Evolutionary conservation across 1,139 yeast species (phyloP).

Genomic region (Magnusiomyces sp.): DNA sequence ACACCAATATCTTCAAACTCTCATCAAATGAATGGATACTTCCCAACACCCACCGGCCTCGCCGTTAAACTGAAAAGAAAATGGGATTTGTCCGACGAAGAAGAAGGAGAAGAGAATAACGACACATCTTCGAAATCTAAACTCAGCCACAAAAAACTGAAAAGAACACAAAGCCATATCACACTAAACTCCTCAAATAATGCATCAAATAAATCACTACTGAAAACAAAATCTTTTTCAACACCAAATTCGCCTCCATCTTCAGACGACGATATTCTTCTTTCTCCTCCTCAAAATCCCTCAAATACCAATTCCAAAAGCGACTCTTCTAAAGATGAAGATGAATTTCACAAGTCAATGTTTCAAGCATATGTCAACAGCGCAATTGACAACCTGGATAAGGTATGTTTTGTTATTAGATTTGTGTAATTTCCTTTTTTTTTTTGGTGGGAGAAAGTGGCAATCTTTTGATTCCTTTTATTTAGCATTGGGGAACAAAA

Average conservation of each 20-base stretch:
- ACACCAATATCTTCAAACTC: too few species aligned
- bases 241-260: not conserved
- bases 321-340: not conserved
- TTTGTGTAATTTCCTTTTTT: not conserved
- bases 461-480: not conserved
- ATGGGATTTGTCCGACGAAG: too few species aligned
- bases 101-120: too few species aligned
- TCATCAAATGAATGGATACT: too few species aligned
- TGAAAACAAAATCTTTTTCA: not conserved
- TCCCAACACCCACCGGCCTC: too few species aligned
- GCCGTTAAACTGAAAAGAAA: too few species aligned
- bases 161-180: too few species aligned
- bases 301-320: not conserved
- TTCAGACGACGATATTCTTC: not conserved
- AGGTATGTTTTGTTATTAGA: constrained; percentile 32
- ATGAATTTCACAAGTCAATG: constrained; percentile 28
- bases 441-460: not conserved
- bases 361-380: constrained; percentile 56
- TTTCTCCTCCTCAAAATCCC: not conserved
- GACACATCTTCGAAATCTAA: too few species aligned
- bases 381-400: constrained; percentile 63
- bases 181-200: too few species aligned
- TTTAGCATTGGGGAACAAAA: too few species aligned
- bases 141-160: too few species aligned
- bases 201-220: too few species aligned